These are phyloP conservation scores for Austroboletus novae-zelandiae DNA, from an alignment of 1,284 basidiomycete genomes.

Conservation along the genomic window DNA sequence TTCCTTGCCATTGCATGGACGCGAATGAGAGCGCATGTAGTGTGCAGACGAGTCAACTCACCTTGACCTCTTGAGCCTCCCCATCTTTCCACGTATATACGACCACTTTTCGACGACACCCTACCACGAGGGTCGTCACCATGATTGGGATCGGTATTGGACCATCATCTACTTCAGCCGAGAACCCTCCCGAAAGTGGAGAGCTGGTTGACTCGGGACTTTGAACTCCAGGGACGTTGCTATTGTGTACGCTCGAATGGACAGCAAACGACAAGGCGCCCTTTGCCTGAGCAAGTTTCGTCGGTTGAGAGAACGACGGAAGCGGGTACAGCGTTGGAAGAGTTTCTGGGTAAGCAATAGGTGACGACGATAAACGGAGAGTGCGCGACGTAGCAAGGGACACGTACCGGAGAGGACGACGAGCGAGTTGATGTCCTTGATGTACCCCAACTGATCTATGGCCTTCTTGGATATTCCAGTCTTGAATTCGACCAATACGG, in stretches of 20 bases:
- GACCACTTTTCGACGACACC: constrained; percentile 82
- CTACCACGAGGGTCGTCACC: constrained; percentile 80
- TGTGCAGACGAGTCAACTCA: constrained; percentile 31
- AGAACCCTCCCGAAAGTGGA: constrained; percentile 6
- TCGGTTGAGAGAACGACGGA: constrained; percentile 66
- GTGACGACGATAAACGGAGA: neutral
- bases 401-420: constrained; percentile 74
- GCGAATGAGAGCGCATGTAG: neutral
- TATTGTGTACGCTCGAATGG: constrained; percentile 55
- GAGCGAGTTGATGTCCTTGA: constrained; percentile 81
- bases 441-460: constrained; percentile 84
- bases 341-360: constrained; percentile 44
- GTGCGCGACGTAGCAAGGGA: constrained; percentile 16
- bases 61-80: constrained; percentile 73
- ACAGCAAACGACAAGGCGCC: constrained; percentile 80
- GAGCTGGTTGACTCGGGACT: constrained; percentile 2
- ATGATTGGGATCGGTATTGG: constrained; percentile 47
- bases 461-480: constrained; percentile 61
- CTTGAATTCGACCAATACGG: constrained; percentile 64
- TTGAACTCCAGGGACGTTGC: constrained; percentile 6
- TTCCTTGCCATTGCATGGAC: constrained; percentile 52
- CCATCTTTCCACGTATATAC: constrained; percentile 88
- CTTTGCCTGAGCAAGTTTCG: constrained; percentile 70
- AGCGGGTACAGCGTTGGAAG: constrained; percentile 63
- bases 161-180: constrained; percentile 36